Evolutionary conservation across 257 asterid genomes (phyloP).

Genomic region (Salvia miltiorrhiza): DNA sequence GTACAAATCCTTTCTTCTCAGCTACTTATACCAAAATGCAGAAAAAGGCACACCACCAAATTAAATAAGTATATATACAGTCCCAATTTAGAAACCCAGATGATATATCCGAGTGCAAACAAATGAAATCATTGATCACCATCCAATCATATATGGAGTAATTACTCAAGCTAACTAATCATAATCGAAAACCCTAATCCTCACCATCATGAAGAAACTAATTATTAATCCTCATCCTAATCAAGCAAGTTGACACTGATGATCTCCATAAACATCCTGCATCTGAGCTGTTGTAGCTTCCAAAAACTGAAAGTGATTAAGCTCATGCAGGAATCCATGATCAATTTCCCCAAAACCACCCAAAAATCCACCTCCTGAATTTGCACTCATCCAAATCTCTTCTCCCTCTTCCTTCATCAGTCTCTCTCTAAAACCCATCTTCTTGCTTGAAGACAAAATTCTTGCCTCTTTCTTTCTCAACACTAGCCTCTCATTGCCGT

Average conservation of each 20-base stretch:
- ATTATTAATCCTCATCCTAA: not conserved
- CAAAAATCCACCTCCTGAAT: constrained; percentile 67
- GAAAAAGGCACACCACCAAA: not conserved
- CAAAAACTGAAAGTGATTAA: constrained; percentile 37
- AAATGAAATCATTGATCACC: not conserved
- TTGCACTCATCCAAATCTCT: constrained; percentile 65
- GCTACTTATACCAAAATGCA: not conserved
- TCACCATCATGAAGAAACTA: not conserved
- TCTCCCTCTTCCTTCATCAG: constrained; percentile 66
- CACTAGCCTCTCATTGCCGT: not conserved
- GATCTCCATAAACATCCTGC: constrained; percentile 1
- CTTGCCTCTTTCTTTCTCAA: constrained; percentile 17
- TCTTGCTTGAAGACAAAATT: constrained; percentile 21
- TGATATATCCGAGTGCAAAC: not conserved
- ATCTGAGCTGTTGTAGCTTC: not conserved
- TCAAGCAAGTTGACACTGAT: not conserved
- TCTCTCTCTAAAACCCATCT: constrained; percentile 40
- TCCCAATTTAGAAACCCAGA: constrained; percentile 13
- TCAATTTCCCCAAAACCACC: constrained; percentile 56
- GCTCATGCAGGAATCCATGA: constrained; percentile 59
- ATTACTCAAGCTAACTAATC: too few species aligned
- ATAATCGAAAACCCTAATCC: not conserved
- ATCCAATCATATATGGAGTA: not conserved
- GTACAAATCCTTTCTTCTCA: not conserved
- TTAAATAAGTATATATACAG: not conserved